These are phyloP conservation scores for Gonapodya sp. DNA, from an alignment of 192 early-diverging fungal genomes.

Conservation along the genomic window DNA sequence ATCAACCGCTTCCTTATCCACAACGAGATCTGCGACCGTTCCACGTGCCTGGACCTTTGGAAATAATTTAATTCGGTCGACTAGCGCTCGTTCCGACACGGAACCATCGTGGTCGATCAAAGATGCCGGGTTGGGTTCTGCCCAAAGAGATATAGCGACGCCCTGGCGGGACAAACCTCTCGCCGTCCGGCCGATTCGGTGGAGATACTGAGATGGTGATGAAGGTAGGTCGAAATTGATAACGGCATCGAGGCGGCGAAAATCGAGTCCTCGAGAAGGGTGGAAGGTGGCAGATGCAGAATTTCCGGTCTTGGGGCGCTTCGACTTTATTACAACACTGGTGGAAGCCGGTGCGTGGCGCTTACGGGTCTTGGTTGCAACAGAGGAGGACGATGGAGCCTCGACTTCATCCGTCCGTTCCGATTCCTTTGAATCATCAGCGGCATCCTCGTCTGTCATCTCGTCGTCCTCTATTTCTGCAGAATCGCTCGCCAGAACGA, in stretches of 20 bases:
- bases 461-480: constrained; percentile 28
- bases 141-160: neutral
- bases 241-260: constrained; percentile 80
- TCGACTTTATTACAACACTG: neutral
- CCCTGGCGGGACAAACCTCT: constrained; percentile 39
- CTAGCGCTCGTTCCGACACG: neutral
- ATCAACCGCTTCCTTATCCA: constrained; percentile 81
- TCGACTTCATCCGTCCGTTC: constrained; percentile 16
- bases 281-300: neutral
- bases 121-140: neutral
- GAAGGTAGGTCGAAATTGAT: constrained; percentile 97
- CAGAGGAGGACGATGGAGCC: neutral
- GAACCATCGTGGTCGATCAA: neutral
- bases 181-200: constrained; percentile 92
- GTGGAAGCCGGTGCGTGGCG: neutral
- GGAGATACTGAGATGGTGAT: constrained; percentile 75
- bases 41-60: neutral
- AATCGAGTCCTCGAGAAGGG: constrained; percentile 85
- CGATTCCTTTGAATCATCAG: constrained; percentile 28
- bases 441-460: constrained; percentile 39
- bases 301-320: neutral
- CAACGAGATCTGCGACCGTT: constrained; percentile 37
- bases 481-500: constrained; percentile 86
- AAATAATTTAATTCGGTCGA: neutral
- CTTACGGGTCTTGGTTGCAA: neutral